Base-by-base conservation (phyloP, 805 yeast species). In the Starmerella gropengiesseri region DNA sequence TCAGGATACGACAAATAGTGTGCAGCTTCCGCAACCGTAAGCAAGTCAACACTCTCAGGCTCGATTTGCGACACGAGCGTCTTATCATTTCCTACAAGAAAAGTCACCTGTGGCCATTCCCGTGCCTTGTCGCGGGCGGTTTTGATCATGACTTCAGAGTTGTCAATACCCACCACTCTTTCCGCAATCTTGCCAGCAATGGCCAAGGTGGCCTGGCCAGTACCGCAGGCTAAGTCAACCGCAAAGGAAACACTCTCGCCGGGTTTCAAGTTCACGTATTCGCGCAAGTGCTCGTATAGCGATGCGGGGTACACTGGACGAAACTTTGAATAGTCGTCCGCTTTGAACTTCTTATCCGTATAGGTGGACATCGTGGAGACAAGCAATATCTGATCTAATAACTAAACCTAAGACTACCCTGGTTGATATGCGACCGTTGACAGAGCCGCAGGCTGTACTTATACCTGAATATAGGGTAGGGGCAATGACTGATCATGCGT, bases 201-300 rank as follows among this genome's bases (percentile, higher is more conserved):
- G 30, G 75, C 72, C 44, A 70, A 66, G 0, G 87, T 69, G 1
- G 78, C 89, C 46, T 75, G 75, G 0, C 91, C 93, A 0, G 91
- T 73, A 1, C 93, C 94, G 58, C 85, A 78, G 0, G 91, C 94
- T 7, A 79, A 63, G 59, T 85, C 95, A 7, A 82, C 56, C 5
- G 75, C 73, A 12, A 65, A 46, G 1, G 56, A 40, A 2, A 54
- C 48, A 6, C 50, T 36, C 3, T 51, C 52, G 14, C 49, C 46
- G 8, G 49, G 50, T 2, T 14, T 13, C 14, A 37, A 21, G 13
- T 43, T 44, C 5, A 47, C 26, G 55, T 68, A 76, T 1, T 50
- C 42, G 5, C 60, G 41, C 21, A 79, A 51, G 22, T 57, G 55
- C 1, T 66, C 55, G 53, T 69, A 78, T 41, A 80, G 69, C 4